These are phyloP conservation scores for peach (Prunus persica) DNA, from an alignment of 306 rosid species.

Conservation along the genomic window DNA sequence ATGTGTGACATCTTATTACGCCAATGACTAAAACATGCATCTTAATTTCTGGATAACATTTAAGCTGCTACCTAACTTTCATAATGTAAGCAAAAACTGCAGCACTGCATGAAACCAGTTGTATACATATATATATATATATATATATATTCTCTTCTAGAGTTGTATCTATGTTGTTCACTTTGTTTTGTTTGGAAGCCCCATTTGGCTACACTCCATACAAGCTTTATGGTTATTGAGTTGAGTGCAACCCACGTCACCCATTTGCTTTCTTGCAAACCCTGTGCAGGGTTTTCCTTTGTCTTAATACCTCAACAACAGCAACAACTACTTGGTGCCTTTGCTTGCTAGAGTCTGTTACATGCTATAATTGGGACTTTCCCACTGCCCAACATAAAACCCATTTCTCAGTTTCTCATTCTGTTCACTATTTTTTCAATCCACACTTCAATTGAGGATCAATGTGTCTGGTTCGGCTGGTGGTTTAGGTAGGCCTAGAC, in stretches of 20 bases:
- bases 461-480: no score
- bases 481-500: no score
- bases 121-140: no score
- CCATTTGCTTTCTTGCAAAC: slow-evolving; percentile 1
- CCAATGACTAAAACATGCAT: neutral
- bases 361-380: no score
- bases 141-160: neutral
- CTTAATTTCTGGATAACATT: neutral
- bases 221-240: neutral
- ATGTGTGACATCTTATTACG: no score
- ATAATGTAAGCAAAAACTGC: neutral
- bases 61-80: neutral
- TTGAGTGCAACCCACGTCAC: slow-evolving; percentile 4
- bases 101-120: slow-evolving; percentile 5
- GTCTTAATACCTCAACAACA: neutral
- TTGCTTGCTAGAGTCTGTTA: no score
- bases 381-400: no score
- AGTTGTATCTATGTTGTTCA: neutral
- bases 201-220: neutral
- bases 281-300: neutral
- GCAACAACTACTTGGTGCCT: no score
- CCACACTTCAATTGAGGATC: no score
- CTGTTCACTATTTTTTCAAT: no score
- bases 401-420: no score
- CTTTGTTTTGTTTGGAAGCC: slow-evolving; percentile 13